phyloP scores from a whole-genome alignment of 2,329 filamentous ascomycete genomes.

The Microthyrium microscopicum region DNA sequence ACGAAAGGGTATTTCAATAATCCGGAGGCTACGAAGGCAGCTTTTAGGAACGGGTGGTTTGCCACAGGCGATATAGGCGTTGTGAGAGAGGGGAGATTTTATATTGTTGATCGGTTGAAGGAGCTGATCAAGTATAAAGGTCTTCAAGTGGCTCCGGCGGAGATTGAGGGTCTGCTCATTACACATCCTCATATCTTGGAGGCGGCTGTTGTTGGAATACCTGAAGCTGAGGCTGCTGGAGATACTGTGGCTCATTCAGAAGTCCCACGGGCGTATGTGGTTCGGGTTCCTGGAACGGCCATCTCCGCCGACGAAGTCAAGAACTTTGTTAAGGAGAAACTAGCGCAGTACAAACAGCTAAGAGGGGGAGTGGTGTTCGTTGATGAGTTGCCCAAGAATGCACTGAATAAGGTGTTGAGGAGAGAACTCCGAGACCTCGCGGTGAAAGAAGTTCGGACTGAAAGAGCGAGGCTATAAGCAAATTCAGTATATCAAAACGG shows the following conservation, averaged over 20 bases:
- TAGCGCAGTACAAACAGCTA: conserved; percentile 23
- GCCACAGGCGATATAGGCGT: conserved; percentile 27
- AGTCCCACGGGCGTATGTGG: conserved; percentile 26
- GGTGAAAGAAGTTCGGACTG: conserved; percentile 12
- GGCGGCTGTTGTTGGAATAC: conserved; percentile 29
- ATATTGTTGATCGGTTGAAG: conserved; percentile 25
- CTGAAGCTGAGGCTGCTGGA: background rate
- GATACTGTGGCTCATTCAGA: conserved; percentile 19
- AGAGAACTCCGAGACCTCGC: conserved; percentile 15
- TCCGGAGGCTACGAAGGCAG: conserved; percentile 18
- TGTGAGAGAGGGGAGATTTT: conserved; percentile 20
- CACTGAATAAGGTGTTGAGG: conserved; percentile 19
- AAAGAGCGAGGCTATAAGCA: conserved; percentile 6
- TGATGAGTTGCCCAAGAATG: conserved; percentile 17
- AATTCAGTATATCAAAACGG: background rate
- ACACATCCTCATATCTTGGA: conserved; percentile 25
- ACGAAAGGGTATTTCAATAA: conserved; percentile 23
- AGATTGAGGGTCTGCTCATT: conserved; percentile 29
- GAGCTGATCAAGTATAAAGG: conserved; percentile 35
- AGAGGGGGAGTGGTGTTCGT: conserved; percentile 17
- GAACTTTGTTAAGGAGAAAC: conserved; percentile 13
- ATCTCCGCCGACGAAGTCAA: conserved; percentile 14
- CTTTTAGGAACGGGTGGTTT: conserved; percentile 23
- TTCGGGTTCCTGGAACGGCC: conserved; percentile 14
- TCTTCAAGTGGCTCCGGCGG: conserved; percentile 32